These are phyloP conservation scores for Ceriops zippeliana DNA, from an alignment of 345 rosid species.

Conservation along the genomic window DNA sequence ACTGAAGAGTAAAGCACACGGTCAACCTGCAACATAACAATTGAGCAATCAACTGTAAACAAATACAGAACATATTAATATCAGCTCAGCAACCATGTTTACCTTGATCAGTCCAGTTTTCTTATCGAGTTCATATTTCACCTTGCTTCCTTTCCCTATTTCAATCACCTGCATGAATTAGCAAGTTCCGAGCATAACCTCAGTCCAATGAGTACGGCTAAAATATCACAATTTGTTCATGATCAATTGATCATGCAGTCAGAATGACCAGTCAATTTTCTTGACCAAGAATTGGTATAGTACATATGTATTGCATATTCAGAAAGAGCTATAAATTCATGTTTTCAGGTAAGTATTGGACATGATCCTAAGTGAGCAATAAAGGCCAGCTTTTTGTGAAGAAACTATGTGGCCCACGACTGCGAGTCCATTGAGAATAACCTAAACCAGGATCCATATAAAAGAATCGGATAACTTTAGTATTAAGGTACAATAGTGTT, in stretches of 20 bases:
- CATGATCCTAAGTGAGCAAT: too few relatives aligned
- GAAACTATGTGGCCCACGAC: too few relatives aligned
- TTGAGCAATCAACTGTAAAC: neutral
- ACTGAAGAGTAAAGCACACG: slow-evolving; percentile 36
- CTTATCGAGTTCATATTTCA: slow-evolving; percentile 37
- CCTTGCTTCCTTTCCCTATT: slow-evolving; percentile 34
- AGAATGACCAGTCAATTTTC: too few relatives aligned
- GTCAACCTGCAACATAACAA: slow-evolving; percentile 24
- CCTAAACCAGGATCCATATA: too few relatives aligned
- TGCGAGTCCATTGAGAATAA: too few relatives aligned
- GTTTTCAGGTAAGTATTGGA: too few relatives aligned
- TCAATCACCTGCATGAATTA: slow-evolving; percentile 27
- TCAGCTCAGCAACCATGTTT: neutral
- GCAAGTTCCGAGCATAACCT: neutral
- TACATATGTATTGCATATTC: too few relatives aligned
- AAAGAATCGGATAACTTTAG: too few relatives aligned
- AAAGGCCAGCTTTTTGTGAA: too few relatives aligned
- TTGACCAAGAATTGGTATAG: too few relatives aligned
- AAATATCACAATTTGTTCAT: neutral
- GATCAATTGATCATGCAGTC: neutral
- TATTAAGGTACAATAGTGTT: too few relatives aligned
- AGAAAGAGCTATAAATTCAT: too few relatives aligned
- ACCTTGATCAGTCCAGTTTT: slow-evolving; percentile 33
- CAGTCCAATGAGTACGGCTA: neutral
- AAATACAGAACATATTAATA: neutral